Percentiles rank a stretch among this genome's conserved stretches.
Conservation (phyloP, 352 stramenopile genomes). For the Globisporangium canariense region DNA sequence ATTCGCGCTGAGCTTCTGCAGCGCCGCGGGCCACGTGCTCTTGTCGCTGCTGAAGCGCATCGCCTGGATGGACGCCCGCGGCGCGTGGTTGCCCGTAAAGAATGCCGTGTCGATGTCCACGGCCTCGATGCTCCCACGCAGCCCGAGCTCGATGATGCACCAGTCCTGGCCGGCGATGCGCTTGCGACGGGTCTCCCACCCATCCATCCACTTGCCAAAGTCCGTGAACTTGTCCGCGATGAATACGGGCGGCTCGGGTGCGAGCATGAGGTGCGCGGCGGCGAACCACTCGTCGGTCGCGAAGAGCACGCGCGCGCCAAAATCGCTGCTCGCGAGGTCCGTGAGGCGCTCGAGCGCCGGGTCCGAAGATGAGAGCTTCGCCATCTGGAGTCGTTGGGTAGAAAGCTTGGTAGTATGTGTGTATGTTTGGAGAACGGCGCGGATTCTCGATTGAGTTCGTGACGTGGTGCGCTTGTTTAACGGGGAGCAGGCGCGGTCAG, state of each 20-base stretch:
- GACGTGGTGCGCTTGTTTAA: neutral
- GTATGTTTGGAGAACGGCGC: neutral
- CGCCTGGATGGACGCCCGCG: conserved; percentile 86
- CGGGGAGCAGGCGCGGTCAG: too few relatives aligned
- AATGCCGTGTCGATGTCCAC: conserved; percentile 92
- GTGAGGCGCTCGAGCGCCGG: conserved; percentile 37
- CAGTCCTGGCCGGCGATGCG: conserved; percentile 87
- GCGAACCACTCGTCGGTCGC: conserved; percentile 94
- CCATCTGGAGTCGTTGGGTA: neutral
- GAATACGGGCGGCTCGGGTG: conserved; percentile 76
- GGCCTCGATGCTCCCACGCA: conserved; percentile 51
- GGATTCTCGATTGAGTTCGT: conserved; percentile 3
- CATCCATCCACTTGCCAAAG: conserved; percentile 96
- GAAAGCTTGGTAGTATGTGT: neutral
- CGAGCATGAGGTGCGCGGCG: conserved; percentile 79
- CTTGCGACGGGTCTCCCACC: conserved; percentile 94
- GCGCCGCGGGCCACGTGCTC: conserved; percentile 27
- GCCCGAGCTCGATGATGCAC: conserved; percentile 88
- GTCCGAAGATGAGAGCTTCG: conserved; percentile 4
- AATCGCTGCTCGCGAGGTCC: conserved; percentile 56
- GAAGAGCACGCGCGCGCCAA: conserved; percentile 81
- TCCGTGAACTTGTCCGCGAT: conserved; percentile 89
- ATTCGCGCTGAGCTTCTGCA: conserved; percentile 39
- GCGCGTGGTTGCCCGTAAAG: conserved; percentile 92
- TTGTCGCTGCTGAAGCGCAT: conserved; percentile 43